phyloP scores from a whole-genome alignment of 495 filamentous ascomycete species.

The Aspergillus ellipticus region DNA sequence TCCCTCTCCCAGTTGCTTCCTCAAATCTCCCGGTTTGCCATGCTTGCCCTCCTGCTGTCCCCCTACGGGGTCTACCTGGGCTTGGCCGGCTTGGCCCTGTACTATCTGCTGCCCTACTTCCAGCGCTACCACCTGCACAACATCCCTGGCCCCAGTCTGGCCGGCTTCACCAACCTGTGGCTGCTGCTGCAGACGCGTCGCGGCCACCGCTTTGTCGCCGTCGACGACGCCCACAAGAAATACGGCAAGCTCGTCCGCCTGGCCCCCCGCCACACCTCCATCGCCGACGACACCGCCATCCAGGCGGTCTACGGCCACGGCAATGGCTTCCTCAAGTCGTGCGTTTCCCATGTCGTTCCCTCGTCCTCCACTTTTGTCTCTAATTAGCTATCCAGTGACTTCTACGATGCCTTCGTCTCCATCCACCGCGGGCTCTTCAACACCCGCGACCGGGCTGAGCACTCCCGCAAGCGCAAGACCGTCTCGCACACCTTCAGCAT shows the following conservation, averaged over 20 bases:
- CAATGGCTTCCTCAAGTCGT: constrained; percentile 74
- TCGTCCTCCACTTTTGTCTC: not conserved
- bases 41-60: constrained; percentile 34
- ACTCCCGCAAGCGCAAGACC: constrained; percentile 86
- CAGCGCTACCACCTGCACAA: constrained; percentile 57
- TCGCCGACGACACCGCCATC: constrained; percentile 59
- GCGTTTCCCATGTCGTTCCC: constrained; percentile 16
- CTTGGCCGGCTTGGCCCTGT: constrained; percentile 50
- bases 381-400: constrained; percentile 51
- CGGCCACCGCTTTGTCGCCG: constrained; percentile 62
- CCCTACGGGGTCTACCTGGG: constrained; percentile 54
- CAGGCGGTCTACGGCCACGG: constrained; percentile 58
- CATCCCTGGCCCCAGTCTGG: constrained; percentile 63
- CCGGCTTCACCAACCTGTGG: constrained; percentile 77
- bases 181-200: constrained; percentile 63
- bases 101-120: constrained; percentile 69
- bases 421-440: constrained; percentile 88
- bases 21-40: not conserved
- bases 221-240: constrained; percentile 72
- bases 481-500: constrained; percentile 83
- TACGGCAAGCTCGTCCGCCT: constrained; percentile 58
- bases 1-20: not conserved
- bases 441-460: constrained; percentile 76
- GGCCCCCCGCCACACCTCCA: constrained; percentile 54
- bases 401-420: constrained; percentile 89